phyloP scores from a whole-genome alignment of 2,329 filamentous ascomycete species.

The Xylaria hypoxylon region DNA sequence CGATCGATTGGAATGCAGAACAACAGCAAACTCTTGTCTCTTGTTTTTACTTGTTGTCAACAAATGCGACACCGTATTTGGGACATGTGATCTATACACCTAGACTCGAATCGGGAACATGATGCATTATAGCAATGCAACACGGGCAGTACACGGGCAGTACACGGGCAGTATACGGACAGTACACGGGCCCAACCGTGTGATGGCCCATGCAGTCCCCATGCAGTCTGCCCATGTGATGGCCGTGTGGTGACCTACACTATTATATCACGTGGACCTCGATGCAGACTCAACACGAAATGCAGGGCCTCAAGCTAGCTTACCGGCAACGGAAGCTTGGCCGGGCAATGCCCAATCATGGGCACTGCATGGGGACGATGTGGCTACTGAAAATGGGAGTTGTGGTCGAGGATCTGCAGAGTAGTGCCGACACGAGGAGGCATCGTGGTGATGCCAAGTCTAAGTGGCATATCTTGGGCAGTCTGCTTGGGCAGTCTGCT shows the following conservation, averaged over 20 bases:
- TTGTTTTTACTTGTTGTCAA: neutral
- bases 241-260: conserved; percentile 42
- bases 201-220: too few species aligned
- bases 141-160: too few species aligned
- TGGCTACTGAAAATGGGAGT: neutral
- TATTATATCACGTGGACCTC: conserved; percentile 47
- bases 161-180: too few species aligned
- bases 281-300: conserved; percentile 33
- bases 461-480: conserved; percentile 17
- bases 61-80: neutral
- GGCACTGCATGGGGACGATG: conserved; percentile 3
- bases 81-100: neutral
- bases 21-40: neutral
- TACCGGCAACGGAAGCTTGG: neutral
- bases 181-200: too few species aligned
- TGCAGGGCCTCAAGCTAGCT: conserved; percentile 24
- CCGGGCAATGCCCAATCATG: conserved; percentile 23
- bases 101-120: neutral
- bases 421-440: conserved; percentile 28
- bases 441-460: conserved; percentile 11
- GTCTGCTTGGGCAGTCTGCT: neutral
- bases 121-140: conserved; percentile 41
- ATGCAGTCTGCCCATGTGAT: too few species aligned
- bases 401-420: conserved; percentile 8
- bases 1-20: neutral